Percentiles rank a stretch among this genome's conserved stretches.
Evolutionary conservation across 371 early-diverging fungal species (phyloP).

Genomic region (Rhizopus arrhizus): DNA sequence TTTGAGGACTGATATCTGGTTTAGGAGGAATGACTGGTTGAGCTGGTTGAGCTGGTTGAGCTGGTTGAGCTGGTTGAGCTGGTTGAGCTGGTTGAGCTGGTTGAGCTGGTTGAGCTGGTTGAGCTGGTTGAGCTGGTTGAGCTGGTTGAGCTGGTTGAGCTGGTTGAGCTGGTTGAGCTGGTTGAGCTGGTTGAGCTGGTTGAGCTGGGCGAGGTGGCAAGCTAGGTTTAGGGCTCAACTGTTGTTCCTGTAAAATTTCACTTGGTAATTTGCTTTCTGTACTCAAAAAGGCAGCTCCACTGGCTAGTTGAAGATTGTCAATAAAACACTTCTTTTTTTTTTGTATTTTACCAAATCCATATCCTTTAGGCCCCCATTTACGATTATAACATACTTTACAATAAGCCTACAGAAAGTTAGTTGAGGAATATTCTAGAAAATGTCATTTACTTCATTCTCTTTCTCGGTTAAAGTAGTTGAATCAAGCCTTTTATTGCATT

Average conservation of each 20-base stretch:
- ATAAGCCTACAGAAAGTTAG: conserved; percentile 35
- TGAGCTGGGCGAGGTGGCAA: conserved; percentile 12
- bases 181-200: conserved; percentile 8
- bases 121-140: no score
- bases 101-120: no score
- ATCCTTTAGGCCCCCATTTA: conserved; percentile 57
- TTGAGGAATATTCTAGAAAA: not conserved
- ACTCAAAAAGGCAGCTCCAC: conserved; percentile 51
- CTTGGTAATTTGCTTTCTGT: conserved; percentile 53
- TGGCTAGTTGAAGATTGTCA: conserved; percentile 26
- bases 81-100: conserved; percentile 16
- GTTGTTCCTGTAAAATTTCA: conserved; percentile 38
- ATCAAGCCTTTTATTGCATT: conserved; percentile 55
- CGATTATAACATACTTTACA: conserved; percentile 53
- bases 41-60: not conserved
- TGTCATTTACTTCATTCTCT: conserved; percentile 36
- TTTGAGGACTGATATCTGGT: not conserved
- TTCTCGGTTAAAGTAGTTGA: conserved; percentile 49
- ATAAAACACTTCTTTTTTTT: not conserved
- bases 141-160: no score
- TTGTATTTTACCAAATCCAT: conserved; percentile 47
- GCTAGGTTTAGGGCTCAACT: conserved; percentile 9
- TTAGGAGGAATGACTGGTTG: conserved; percentile 6
- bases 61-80: conserved; percentile 8
- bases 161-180: no score